Percentiles rank a stretch among this genome's conserved stretches.
These are phyloP conservation scores for Fagus crenata DNA, from an alignment of 306 rosid species.

Conservation along the genomic window DNA sequence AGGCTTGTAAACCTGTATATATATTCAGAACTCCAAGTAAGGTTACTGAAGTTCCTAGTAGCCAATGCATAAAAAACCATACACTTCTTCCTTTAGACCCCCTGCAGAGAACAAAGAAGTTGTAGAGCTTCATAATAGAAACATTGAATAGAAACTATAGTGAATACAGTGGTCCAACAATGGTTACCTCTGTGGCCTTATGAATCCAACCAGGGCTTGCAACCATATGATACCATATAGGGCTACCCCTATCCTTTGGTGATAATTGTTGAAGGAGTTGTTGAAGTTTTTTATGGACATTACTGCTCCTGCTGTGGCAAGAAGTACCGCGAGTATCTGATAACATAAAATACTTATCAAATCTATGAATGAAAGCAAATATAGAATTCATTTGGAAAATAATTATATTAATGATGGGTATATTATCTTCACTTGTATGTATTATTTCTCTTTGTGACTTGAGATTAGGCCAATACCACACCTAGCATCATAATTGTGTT, in stretches of 20 bases:
- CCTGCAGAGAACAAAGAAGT: conserved; percentile 39
- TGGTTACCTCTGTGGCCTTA: conserved; percentile 64
- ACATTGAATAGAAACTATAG: too few species aligned
- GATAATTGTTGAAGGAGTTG: conserved; percentile 80
- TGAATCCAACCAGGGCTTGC: conserved; percentile 63
- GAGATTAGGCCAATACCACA: conserved; percentile 17
- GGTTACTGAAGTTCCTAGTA: conserved; percentile 61
- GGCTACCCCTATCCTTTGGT: conserved; percentile 83
- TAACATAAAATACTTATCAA: conserved; percentile 17
- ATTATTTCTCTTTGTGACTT: conserved; percentile 15
- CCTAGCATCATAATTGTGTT: conserved; percentile 38
- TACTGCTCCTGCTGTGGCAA: conserved; percentile 81
- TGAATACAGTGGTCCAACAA: too few species aligned
- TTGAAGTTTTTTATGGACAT: conserved; percentile 82
- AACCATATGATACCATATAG: conserved; percentile 78
- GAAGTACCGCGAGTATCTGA: conserved; percentile 63
- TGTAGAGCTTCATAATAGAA: too few species aligned
- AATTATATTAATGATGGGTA: neutral
- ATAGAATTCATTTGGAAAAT: neutral
- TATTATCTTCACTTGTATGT: neutral
- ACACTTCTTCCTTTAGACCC: conserved; percentile 67
- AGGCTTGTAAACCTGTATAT: conserved; percentile 72
- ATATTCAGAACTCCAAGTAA: conserved; percentile 67
- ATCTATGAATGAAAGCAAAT: conserved; percentile 11
- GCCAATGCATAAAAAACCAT: conserved; percentile 80